Base-by-base conservation (phyloP, 441 rosid species). In the Isatis lusitanica region DNA sequence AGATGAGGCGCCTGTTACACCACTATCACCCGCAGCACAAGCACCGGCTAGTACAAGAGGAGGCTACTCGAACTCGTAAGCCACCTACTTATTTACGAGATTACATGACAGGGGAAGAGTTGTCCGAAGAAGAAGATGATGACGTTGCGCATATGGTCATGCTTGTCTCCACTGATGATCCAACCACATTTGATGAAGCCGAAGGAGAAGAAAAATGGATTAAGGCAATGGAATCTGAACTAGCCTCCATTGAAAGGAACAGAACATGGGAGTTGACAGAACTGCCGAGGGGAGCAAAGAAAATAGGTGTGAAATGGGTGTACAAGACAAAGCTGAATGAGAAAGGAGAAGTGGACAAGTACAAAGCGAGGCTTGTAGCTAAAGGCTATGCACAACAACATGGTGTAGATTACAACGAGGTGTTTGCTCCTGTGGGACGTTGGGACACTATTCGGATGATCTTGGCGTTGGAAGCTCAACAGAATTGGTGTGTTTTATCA, bases 71-170 rank as follows among this genome's bases (percentile, higher is more conserved):
- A 26, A 3, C 4, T 26, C 4, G 28, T 1, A 26, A 26, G 3
- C 28, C 4, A 26, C 28, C 28, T 26, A 26, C 4, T 2, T 3
- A 26, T 26, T 3, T 26, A 1, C 35, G 3, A 31, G 35, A 31
- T 4, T 16, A 28, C 38, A 6, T 4, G 6, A 31, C 6, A 1
- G 6, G 6, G 6, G 35, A 31, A 31, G 7, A 31, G 1, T 4
- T 31, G 3, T 31, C 35, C 0, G 35, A 31, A 4, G 35, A 43
- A 7, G 52, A 42, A 26, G 46, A 38, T 1, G 16, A 42, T 4
- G 24, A 21, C 24, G 24, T 2, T 0, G 0, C 1, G 0, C 2
- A 43, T 0, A 4, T 26, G 4, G 4, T 28, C 0, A n/a, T 13
- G 52, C 43, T 62, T 5, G 13, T 5, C 0, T n/a, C 26, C 0